Conservation (phyloP, 495 filamentous ascomycete genomes). For the Staphylotrichum tortipilum region DNA sequence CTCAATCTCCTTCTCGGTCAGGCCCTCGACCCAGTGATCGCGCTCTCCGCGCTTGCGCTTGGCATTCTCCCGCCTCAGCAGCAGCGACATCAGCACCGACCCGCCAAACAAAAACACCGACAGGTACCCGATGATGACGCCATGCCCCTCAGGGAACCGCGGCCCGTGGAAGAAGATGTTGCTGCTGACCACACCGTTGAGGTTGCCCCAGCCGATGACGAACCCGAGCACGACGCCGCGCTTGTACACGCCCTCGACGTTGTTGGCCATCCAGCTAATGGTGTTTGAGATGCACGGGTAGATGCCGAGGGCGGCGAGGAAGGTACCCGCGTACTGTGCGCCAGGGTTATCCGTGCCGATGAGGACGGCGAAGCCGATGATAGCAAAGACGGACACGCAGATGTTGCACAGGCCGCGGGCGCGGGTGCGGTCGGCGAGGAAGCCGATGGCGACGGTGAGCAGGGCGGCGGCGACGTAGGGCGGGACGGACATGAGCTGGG, state of each 20-base stretch:
- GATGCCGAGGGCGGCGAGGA: conserved; percentile 81
- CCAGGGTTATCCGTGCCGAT: conserved; percentile 50
- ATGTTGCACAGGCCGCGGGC: conserved; percentile 82
- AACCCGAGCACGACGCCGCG: conserved; percentile 78
- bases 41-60: conserved; percentile 54
- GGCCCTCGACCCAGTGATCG: conserved; percentile 58
- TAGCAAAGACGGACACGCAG: conserved; percentile 55
- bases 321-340: conserved; percentile 74
- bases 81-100: conserved; percentile 51
- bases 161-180: conserved; percentile 54
- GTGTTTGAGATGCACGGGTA: conserved; percentile 91
- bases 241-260: conserved; percentile 88
- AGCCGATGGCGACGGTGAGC: conserved; percentile 68
- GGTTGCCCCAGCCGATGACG: conserved; percentile 87
- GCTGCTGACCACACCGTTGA: conserved; percentile 76
- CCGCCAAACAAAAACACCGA: conserved; percentile 43
- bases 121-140: conserved; percentile 42
- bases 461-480: conserved; percentile 79
- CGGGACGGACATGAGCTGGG: conserved; percentile 79
- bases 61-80: conserved; percentile 59
- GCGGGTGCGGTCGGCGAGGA: conserved; percentile 66
- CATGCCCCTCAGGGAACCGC: conserved; percentile 40
- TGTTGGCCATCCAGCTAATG: conserved; percentile 83
- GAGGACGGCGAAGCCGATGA: conserved; percentile 73
- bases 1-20: conserved; percentile 50